These are phyloP conservation scores for Beauveria varroae DNA, from an alignment of 2,329 filamentous ascomycete species.

Conservation along the genomic window DNA sequence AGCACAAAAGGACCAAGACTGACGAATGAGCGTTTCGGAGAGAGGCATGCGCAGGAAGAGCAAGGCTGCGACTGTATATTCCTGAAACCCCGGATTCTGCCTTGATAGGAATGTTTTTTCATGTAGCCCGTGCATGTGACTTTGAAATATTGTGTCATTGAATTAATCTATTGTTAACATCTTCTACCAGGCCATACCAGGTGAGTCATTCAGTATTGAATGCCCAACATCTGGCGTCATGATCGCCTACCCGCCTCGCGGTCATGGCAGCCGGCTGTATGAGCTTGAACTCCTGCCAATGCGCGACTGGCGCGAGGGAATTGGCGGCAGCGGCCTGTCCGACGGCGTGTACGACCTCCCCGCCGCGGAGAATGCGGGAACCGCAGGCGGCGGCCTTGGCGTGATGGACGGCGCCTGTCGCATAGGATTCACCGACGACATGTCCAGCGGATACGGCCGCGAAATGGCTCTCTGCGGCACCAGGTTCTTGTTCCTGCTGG, in stretches of 20 bases:
- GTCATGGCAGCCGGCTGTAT: background rate
- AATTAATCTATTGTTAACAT: no score
- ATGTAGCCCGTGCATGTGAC: no score
- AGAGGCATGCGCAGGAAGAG: no score
- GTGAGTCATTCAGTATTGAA: background rate
- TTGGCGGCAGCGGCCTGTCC: slow-evolving; percentile 2
- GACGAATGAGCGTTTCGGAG: background rate
- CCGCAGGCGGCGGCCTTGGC: background rate
- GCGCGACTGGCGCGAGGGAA: background rate
- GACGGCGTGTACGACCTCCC: background rate
- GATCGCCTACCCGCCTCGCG: no score
- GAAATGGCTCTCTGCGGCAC: slow-evolving; percentile 2
- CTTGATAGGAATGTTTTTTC: no score
- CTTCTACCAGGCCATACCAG: no score
- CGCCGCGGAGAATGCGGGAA: background rate
- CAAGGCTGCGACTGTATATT: no score
- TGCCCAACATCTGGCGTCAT: no score
- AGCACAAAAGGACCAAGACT: background rate
- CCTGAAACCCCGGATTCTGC: no score
- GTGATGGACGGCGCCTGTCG: background rate
- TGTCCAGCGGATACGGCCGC: background rate
- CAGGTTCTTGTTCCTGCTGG: background rate
- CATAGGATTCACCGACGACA: background rate
- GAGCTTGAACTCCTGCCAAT: background rate
- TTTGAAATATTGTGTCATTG: no score